Evolutionary conservation across 2,329 filamentous ascomycete genomes (phyloP).

Genomic region (Periconia digitata): DNA sequence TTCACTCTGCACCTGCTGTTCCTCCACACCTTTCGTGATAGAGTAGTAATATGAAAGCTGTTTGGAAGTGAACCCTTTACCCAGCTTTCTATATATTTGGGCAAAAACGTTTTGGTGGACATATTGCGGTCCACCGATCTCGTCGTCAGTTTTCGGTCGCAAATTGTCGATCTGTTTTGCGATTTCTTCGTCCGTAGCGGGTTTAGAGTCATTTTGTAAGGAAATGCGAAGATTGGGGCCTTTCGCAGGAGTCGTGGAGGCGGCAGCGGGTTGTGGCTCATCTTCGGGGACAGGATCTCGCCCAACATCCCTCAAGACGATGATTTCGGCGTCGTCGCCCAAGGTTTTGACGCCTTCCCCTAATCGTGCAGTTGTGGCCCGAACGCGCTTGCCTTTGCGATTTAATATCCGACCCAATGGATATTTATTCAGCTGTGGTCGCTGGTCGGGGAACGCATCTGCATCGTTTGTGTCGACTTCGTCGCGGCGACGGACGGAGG

Average conservation of each 20-base stretch:
- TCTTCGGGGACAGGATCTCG: conserved; percentile 7
- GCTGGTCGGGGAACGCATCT: background rate
- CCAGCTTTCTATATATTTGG: conserved; percentile 25
- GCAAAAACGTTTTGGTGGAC: conserved; percentile 28
- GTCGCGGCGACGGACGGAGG: conserved; percentile 26
- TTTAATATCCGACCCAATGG: conserved; percentile 23
- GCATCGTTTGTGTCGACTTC: conserved; percentile 15
- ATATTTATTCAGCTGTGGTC: conserved; percentile 13
- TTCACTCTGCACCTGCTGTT: conserved; percentile 16
- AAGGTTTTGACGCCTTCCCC: conserved; percentile 32
- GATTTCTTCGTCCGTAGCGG: conserved; percentile 30
- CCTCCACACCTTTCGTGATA: conserved; percentile 23
- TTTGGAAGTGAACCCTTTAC: conserved; percentile 26
- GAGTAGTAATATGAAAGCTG: conserved; percentile 38
- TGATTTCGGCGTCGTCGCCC: conserved; percentile 38
- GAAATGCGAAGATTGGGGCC: conserved; percentile 29
- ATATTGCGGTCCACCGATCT: conserved; percentile 28
- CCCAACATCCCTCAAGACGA: conserved; percentile 35
- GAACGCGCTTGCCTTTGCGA: conserved; percentile 26
- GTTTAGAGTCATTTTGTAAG: conserved; percentile 24
- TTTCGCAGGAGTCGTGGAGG: conserved; percentile 9
- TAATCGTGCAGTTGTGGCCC: conserved; percentile 31
- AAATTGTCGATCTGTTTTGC: conserved; percentile 34
- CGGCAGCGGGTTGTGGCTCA: background rate
- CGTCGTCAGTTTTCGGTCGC: conserved; percentile 22